phyloP scores from a whole-genome alignment of 208 protist species.

The Trypanosoma vivax region DNA sequence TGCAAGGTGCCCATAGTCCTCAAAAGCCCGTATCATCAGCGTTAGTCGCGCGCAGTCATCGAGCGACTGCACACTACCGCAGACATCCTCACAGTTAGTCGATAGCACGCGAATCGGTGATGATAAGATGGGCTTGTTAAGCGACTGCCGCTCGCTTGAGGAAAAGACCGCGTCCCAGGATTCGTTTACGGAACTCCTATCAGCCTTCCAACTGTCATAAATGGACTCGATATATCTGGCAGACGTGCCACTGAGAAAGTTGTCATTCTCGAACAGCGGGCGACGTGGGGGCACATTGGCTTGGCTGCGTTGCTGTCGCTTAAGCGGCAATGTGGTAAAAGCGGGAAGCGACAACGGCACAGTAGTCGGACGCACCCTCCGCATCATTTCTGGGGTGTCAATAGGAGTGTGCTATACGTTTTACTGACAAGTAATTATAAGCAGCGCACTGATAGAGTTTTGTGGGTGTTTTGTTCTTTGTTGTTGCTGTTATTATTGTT shows the following conservation, averaged over 20 bases:
- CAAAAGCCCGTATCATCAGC: conserved; percentile 87
- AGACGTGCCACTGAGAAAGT: conserved; percentile 70
- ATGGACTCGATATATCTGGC: conserved; percentile 81
- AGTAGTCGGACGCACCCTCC: conserved; percentile 23
- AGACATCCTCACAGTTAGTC: conserved; percentile 19
- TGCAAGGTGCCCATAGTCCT: conserved; percentile 79
- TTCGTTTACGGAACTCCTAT: conserved; percentile 66
- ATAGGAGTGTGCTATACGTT: no score
- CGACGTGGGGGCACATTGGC: conserved; percentile 29
- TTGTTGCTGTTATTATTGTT: no score
- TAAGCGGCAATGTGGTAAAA: background rate
- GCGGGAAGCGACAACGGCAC: background rate
- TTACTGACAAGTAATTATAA: no score
- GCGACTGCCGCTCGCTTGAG: conserved; percentile 25
- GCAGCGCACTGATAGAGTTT: no score
- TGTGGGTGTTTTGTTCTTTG: no score
- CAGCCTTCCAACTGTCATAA: conserved; percentile 74
- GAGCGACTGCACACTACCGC: conserved; percentile 62
- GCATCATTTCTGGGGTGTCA: conserved; percentile 47
- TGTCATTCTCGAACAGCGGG: conserved; percentile 77
- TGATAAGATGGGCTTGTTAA: conserved; percentile 51
- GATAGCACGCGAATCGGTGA: conserved; percentile 65
- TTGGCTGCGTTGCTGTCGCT: conserved; percentile 8
- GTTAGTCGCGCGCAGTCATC: conserved; percentile 70
- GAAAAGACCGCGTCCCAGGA: conserved; percentile 71